Evolutionary conservation across 768 basidiomycete genomes (phyloP).

Genomic region (Collybiopsis luxurians): DNA sequence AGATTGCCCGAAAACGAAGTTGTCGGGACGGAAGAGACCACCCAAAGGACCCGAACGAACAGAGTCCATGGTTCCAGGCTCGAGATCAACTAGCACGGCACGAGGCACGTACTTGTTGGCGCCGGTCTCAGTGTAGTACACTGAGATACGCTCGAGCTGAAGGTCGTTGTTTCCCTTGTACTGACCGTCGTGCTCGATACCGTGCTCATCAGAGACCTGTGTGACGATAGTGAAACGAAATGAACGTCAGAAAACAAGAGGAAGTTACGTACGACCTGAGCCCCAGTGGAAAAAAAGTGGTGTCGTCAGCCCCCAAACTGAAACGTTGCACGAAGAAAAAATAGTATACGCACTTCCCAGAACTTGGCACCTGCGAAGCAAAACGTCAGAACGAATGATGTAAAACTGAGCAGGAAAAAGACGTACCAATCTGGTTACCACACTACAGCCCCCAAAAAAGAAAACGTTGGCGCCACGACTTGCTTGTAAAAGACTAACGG

Average conservation of each 20-base stretch:
- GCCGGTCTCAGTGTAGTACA: conserved; percentile 97
- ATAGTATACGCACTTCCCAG: conserved; percentile 30
- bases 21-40: conserved; percentile 93
- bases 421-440: conserved; percentile 98
- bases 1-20: conserved; percentile 97
- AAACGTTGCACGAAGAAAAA: neutral
- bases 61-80: conserved; percentile 96
- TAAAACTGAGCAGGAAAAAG: conserved; percentile 17
- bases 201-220: conserved; percentile 91
- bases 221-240: conserved; percentile 81
- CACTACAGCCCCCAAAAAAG: conserved; percentile 55
- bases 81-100: conserved; percentile 95
- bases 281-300: no score
- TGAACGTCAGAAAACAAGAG: conserved; percentile 18
- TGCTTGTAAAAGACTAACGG: conserved; percentile 9
- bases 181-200: conserved; percentile 88
- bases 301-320: neutral
- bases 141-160: conserved; percentile 95
- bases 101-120: conserved; percentile 98
- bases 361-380: conserved; percentile 77
- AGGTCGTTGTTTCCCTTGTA: conserved; percentile 95
- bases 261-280: neutral
- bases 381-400: conserved; percentile 16
- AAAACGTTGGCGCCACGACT: conserved; percentile 11
- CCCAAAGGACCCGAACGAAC: conserved; percentile 90